Conservation (phyloP, 345 rosid genomes). For the Heritiera fomes region DNA sequence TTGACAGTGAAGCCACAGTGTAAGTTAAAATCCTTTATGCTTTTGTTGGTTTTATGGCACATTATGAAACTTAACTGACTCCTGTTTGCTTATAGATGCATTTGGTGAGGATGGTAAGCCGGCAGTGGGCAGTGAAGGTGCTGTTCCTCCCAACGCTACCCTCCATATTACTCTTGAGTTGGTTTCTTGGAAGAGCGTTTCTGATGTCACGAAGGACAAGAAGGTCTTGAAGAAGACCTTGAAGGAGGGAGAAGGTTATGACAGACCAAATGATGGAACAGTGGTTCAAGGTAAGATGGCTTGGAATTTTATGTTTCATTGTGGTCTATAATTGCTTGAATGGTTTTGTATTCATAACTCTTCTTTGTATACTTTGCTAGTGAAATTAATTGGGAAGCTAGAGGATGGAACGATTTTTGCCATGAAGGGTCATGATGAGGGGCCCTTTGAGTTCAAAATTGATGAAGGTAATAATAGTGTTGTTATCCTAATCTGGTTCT, state of each 20-base stretch:
- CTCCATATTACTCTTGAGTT: conserved; percentile 46
- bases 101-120: conserved; percentile 32
- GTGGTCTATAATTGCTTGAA: neutral
- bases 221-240: conserved; percentile 61
- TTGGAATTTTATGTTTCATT: neutral
- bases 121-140: conserved; percentile 17
- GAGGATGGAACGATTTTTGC: conserved; percentile 63
- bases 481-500: neutral
- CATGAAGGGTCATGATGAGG: conserved; percentile 56
- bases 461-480: conserved; percentile 55
- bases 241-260: conserved; percentile 66
- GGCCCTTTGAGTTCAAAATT: conserved; percentile 54
- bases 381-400: conserved; percentile 49
- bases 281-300: conserved; percentile 47
- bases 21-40: conserved; percentile 17
- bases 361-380: conserved; percentile 32
- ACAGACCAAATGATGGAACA: conserved; percentile 72
- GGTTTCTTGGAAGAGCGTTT: conserved; percentile 62
- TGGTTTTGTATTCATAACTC: neutral
- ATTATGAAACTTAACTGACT: neutral
- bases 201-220: conserved; percentile 57
- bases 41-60: neutral
- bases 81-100: conserved; percentile 45
- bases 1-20: conserved; percentile 33
- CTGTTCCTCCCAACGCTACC: conserved; percentile 32